A percentile compares a stretch with the other conserved stretches of the same genome.
Conservation (phyloP, 2,329 filamentous ascomycete species). For the Diaporthe vexans region DNA sequence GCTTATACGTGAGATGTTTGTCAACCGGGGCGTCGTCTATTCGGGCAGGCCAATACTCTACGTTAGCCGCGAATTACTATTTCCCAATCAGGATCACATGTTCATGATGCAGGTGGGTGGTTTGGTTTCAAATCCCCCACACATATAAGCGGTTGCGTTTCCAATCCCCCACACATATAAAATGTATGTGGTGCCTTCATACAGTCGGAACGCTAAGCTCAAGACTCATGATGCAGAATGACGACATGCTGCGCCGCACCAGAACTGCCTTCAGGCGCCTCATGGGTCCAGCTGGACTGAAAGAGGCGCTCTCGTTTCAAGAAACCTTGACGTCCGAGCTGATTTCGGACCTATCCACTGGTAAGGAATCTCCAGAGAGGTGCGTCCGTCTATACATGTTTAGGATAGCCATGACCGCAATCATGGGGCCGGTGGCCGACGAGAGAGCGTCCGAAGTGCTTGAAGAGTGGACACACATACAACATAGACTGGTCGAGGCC, state of each 20-base stretch:
- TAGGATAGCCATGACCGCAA: conserved; percentile 18
- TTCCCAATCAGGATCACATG: conserved; percentile 12
- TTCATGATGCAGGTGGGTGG: neutral
- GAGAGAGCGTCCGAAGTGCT: conserved; percentile 3
- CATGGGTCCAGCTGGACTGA: conserved; percentile 10
- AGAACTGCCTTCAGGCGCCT: conserved; percentile 18
- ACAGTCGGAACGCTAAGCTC: too few species aligned
- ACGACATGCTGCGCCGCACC: neutral
- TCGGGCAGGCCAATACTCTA: conserved; percentile 26
- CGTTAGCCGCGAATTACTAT: neutral
- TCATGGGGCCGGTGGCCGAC: conserved; percentile 18
- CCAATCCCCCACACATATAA: too few species aligned
- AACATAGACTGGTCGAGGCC: conserved; percentile 16
- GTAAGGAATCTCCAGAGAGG: neutral
- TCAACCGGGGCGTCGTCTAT: conserved; percentile 26
- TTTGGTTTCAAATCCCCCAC: too few species aligned
- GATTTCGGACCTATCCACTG: neutral
- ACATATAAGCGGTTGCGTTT: too few species aligned
- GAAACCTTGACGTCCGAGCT: conserved; percentile 6
- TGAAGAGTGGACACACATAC: conserved; percentile 10
- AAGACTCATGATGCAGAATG: conserved; percentile 18
- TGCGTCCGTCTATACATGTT: conserved; percentile 18
- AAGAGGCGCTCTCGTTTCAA: conserved; percentile 17
- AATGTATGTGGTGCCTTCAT: too few species aligned
- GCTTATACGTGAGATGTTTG: conserved; percentile 17